Percentiles rank a stretch among this genome's conserved stretches.
Evolutionary conservation across 2,329 filamentous ascomycete species (phyloP).

Genomic region (Trichophyton equinum): DNA sequence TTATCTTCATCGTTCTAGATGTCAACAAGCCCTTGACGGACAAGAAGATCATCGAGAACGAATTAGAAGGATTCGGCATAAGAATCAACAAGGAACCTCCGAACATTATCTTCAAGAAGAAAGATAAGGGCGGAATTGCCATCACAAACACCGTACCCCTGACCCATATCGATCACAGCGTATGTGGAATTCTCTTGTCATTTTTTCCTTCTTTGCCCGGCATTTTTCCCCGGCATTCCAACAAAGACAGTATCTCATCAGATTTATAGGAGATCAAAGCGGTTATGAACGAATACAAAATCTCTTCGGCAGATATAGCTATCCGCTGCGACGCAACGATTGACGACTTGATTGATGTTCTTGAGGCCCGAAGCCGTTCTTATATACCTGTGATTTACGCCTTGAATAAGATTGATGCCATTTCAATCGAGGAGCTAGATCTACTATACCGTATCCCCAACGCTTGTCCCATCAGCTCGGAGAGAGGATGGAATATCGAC

Average conservation of each 20-base stretch:
- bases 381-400: constrained; percentile 99
- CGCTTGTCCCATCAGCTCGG: constrained; percentile 90
- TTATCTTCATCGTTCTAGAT: constrained; percentile 97
- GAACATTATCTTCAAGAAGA: constrained; percentile 99
- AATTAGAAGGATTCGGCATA: constrained; percentile 94
- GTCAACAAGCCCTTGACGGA: constrained; percentile 97
- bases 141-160: constrained; percentile 91
- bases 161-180: constrained; percentile 79
- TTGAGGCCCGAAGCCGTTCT: constrained; percentile 85
- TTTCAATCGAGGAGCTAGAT: constrained; percentile 95
- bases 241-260: background rate
- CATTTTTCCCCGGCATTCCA: too few relatives aligned
- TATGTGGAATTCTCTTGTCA: constrained; percentile 18
- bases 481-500: constrained; percentile 96
- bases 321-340: constrained; percentile 96
- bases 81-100: constrained; percentile 94
- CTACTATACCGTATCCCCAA: constrained; percentile 93
- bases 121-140: constrained; percentile 93
- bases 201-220: background rate
- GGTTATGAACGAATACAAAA: constrained; percentile 93
- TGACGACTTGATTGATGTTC: constrained; percentile 89
- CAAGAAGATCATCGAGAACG: constrained; percentile 87
- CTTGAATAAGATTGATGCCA: constrained; percentile 97
- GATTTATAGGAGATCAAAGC: constrained; percentile 68
- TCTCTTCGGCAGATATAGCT: constrained; percentile 90